Percentiles rank a stretch among this genome's conserved stretches.
phyloP scores from a whole-genome alignment of 2,329 filamentous ascomycete species.

The Microsporum canis region DNA sequence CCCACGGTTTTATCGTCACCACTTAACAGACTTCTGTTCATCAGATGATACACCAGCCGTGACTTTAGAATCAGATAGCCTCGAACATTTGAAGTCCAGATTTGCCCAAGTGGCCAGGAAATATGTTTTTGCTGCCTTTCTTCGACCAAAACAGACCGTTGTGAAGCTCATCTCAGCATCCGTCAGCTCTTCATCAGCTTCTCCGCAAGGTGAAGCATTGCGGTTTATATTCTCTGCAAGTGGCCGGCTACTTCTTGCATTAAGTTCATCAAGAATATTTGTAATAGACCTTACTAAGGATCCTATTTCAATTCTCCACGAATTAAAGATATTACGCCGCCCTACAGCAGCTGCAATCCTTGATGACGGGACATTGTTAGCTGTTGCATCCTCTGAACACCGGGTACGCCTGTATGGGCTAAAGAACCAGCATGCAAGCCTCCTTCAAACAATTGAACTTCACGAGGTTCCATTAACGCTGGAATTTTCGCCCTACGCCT shows the following conservation, averaged over 20 bases:
- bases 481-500: conserved; percentile 67
- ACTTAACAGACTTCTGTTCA: conserved; percentile 31
- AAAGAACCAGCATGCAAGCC: conserved; percentile 50
- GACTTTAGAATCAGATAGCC: conserved; percentile 33
- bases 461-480: conserved; percentile 70
- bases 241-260: conserved; percentile 63
- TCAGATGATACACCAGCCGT: conserved; percentile 25
- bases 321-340: conserved; percentile 66
- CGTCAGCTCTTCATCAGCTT: conserved; percentile 67
- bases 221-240: conserved; percentile 69
- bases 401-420: conserved; percentile 81
- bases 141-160: conserved; percentile 57
- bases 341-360: conserved; percentile 67
- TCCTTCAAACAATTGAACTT: conserved; percentile 62
- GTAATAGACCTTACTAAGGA: conserved; percentile 57
- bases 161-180: conserved; percentile 74
- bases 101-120: conserved; percentile 63
- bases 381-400: conserved; percentile 69
- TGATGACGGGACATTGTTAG: conserved; percentile 64
- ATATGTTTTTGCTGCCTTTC: conserved; percentile 65
- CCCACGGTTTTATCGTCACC: conserved; percentile 36
- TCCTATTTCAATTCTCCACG: conserved; percentile 55
- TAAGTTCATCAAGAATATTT: conserved; percentile 76
- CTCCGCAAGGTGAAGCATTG: conserved; percentile 73
- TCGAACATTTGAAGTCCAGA: conserved; percentile 51